phyloP scores from a whole-genome alignment of 2,329 filamentous ascomycete species.

The Trichoderma polysporum region DNA sequence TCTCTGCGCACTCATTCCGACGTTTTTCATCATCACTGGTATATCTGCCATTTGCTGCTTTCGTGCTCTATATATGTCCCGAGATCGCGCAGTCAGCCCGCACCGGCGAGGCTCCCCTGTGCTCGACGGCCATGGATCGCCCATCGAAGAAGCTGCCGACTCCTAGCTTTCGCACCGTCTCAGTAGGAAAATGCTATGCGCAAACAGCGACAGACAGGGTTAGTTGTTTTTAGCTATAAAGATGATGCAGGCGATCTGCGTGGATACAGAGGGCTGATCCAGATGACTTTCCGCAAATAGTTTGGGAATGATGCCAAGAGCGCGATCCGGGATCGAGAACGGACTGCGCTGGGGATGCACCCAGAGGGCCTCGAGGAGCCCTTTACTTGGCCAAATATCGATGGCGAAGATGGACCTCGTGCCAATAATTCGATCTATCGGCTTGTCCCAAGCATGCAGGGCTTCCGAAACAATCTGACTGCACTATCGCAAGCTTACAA shows the following conservation, averaged over 20 bases:
- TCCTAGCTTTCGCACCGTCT: slow-evolving; percentile 23
- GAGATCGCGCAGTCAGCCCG: slow-evolving; percentile 11
- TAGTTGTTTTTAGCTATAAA: slow-evolving; percentile 19
- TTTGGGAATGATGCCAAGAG: slow-evolving; percentile 38
- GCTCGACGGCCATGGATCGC: slow-evolving; percentile 23
- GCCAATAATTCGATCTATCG: slow-evolving; percentile 30
- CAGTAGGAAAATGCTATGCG: slow-evolving; percentile 38
- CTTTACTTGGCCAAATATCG: slow-evolving; percentile 32
- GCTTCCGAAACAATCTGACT: slow-evolving; percentile 55
- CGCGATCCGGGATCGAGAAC: slow-evolving; percentile 39
- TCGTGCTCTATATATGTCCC: slow-evolving; percentile 10
- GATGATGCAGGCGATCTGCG: neutral
- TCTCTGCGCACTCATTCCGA: neutral
- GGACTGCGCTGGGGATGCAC: slow-evolving; percentile 28
- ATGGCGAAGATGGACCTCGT: slow-evolving; percentile 26
- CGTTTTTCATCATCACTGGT: neutral
- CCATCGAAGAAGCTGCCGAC: neutral
- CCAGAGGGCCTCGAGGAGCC: slow-evolving; percentile 29
- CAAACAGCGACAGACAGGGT: slow-evolving; percentile 42
- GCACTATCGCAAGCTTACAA: slow-evolving; percentile 59
- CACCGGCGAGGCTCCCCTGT: slow-evolving; percentile 20
- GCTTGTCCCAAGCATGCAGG: slow-evolving; percentile 37
- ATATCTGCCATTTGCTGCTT: neutral
- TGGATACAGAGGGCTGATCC: neutral
- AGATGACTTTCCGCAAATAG: slow-evolving; percentile 27